Evolutionary conservation across 2,329 filamentous ascomycete genomes (phyloP).

Genomic region (Monilinia vaccinii-corymbosi): DNA sequence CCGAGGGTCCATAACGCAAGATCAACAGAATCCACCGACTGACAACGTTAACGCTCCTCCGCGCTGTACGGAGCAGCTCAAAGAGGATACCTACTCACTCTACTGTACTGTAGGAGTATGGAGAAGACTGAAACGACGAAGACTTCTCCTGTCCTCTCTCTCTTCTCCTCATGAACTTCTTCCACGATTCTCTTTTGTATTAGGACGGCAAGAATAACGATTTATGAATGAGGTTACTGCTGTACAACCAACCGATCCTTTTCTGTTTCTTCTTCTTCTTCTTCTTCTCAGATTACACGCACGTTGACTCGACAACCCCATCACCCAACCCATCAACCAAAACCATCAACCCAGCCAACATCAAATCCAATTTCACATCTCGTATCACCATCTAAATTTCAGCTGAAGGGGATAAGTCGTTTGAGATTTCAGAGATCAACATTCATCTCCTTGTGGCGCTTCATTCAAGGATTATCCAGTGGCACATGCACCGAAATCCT

Average conservation of each 20-base stretch:
- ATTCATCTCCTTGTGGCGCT: not conserved
- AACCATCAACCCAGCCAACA: not conserved
- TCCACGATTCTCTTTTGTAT: not conserved
- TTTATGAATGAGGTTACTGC: not conserved
- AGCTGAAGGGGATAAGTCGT: not conserved
- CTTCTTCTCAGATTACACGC: not conserved
- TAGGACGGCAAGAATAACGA: not conserved
- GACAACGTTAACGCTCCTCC: not conserved
- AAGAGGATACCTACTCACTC: not conserved
- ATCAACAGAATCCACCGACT: not conserved
- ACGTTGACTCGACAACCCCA: slow-evolving; percentile 10
- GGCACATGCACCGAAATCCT: no score
- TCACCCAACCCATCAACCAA: no score
- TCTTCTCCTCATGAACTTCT: not conserved
- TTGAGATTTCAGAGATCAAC: not conserved
- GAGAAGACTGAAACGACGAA: not conserved
- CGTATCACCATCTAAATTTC: not conserved
- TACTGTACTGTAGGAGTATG: not conserved
- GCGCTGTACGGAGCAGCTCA: not conserved
- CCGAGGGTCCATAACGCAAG: not conserved
- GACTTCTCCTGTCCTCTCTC: not conserved
- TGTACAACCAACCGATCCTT: not conserved
- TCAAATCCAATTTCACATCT: not conserved
- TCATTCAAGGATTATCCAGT: slow-evolving; percentile 3
- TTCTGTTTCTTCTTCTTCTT: not conserved